These are phyloP conservation scores for Penicillium expansum DNA, from an alignment of 2,329 filamentous ascomycete species.

Conservation along the genomic window DNA sequence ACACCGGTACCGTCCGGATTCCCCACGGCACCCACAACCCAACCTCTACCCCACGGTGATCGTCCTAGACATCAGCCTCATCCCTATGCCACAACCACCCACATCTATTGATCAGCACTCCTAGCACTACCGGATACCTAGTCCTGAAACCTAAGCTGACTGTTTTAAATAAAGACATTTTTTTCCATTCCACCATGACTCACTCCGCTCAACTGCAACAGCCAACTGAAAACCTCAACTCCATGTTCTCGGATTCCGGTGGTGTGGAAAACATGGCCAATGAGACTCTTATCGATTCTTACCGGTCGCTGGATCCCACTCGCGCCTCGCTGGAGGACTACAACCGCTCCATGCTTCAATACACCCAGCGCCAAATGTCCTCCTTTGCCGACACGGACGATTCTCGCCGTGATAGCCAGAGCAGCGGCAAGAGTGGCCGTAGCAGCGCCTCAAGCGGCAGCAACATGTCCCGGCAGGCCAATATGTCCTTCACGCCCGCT, in stretches of 20 bases:
- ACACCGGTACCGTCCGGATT: not conserved
- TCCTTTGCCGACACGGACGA: slow-evolving; percentile 31
- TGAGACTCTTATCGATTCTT: slow-evolving; percentile 16
- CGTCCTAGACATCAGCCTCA: not conserved
- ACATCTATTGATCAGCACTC: not conserved
- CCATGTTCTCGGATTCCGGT: slow-evolving; percentile 22
- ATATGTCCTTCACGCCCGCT: slow-evolving; percentile 18
- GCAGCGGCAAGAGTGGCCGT: slow-evolving; percentile 29
- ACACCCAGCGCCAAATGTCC: slow-evolving; percentile 39
- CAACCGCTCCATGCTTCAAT: slow-evolving; percentile 39
- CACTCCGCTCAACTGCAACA: slow-evolving; percentile 17
- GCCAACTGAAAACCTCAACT: slow-evolving; percentile 13
- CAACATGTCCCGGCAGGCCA: slow-evolving; percentile 16
- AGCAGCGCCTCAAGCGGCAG: slow-evolving; percentile 25
- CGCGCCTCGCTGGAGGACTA: slow-evolving; percentile 37
- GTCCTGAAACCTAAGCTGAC: slow-evolving; percentile 2
- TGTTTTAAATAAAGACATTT: not conserved
- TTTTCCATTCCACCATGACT: slow-evolving; percentile 17
- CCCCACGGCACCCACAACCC: not conserved
- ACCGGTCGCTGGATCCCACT: slow-evolving; percentile 23
- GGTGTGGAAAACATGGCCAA: slow-evolving; percentile 15
- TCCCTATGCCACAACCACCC: not conserved
- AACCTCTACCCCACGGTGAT: not conserved
- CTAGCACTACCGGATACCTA: not conserved
- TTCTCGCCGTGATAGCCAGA: slow-evolving; percentile 21